Base-by-base conservation (phyloP, 2,329 filamentous ascomycete genomes). In the Fusarium solani-melongenae region DNA sequence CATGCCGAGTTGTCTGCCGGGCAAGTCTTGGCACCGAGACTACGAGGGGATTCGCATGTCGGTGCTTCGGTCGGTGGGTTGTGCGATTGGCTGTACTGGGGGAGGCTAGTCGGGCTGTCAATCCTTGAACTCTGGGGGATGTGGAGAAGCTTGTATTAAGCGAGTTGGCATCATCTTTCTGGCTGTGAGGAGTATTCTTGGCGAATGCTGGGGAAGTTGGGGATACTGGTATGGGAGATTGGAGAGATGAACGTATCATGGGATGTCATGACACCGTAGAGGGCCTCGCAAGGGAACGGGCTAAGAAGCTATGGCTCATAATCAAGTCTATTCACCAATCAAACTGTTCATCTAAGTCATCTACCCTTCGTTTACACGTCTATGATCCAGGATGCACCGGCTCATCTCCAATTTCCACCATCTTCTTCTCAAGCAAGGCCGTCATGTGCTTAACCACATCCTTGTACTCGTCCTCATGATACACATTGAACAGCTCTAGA, bases 341-440 rank as follows among this genome's bases (percentile, higher is more conserved):
- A 51, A 29, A 29, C 46, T 51, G 10, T 51, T 17, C 44, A 49
- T 29, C 46, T 31, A 31, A 17, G 15, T 46, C 41, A 22, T 24
- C 20, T 17, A 15, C 20, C 31, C 22, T 12, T 31, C 6, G 49
- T 12, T n/a, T 24, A 14, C 34, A 20, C 12, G 11, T 38, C 31
- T 33, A 38, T 24, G 10, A 10, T 38, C 61, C 59, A 4, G 67
- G 67, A 64, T 83, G 82, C 9, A 81, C 77, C 6, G 82, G 82
- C 63, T 83, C 84, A 72, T 88, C 86, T 0, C 86, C 86, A 78
- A 88, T 88, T 69, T 87, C 83, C 10, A 76, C 79, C 86, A 88
- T 88, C 81, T 88, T 89, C 15, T 77, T 72, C 67, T 87, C 84
- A 51, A 87, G 64, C 70, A 84, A 65, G 51, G 49, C 67, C 3